Conservation (phyloP, 2,329 filamentous ascomycete species). For the Phaeosphaeriaceae sp. region DNA sequence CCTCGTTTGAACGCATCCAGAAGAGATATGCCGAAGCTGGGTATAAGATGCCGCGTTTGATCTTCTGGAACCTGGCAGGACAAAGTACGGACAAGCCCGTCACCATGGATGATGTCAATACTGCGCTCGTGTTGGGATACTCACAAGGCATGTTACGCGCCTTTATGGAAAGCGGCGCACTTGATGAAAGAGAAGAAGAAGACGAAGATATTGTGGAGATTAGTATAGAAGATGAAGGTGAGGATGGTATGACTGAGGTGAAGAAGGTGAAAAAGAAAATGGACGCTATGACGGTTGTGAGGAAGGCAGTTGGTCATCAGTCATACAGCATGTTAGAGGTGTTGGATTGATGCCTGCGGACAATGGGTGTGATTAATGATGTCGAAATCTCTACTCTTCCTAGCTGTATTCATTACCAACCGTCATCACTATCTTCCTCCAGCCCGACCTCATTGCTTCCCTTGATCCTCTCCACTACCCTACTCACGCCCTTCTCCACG, state of each 20-base stretch:
- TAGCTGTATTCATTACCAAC: slow-evolving; percentile 15
- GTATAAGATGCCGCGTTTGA: slow-evolving; percentile 55
- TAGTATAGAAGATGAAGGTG: slow-evolving; percentile 38
- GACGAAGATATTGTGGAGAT: slow-evolving; percentile 49
- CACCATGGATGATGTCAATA: slow-evolving; percentile 53
- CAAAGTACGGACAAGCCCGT: slow-evolving; percentile 58
- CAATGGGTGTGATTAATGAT: background rate
- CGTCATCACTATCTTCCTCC: slow-evolving; percentile 26
- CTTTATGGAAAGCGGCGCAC: slow-evolving; percentile 59
- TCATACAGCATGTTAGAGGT: slow-evolving; percentile 64
- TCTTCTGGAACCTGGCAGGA: slow-evolving; percentile 66
- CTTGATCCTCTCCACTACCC: slow-evolving; percentile 33
- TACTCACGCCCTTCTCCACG: slow-evolving; percentile 27
- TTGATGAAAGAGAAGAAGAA: slow-evolving; percentile 51
- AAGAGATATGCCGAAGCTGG: slow-evolving; percentile 14
- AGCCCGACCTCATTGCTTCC: slow-evolving; percentile 27
- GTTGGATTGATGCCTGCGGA: slow-evolving; percentile 51
- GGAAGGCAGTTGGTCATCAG: slow-evolving; percentile 60
- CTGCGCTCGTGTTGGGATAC: slow-evolving; percentile 62
- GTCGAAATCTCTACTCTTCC: background rate
- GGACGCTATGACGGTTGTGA: slow-evolving; percentile 55
- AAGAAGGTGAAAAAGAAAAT: slow-evolving; percentile 48
- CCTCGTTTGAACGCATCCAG: slow-evolving; percentile 60
- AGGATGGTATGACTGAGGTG: slow-evolving; percentile 23
- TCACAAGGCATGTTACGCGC: slow-evolving; percentile 65